Percentiles rank a stretch among this genome's conserved stretches.
Conservation (phyloP, 2,329 filamentous ascomycete species). For the Aspergillus aculeatus region DNA sequence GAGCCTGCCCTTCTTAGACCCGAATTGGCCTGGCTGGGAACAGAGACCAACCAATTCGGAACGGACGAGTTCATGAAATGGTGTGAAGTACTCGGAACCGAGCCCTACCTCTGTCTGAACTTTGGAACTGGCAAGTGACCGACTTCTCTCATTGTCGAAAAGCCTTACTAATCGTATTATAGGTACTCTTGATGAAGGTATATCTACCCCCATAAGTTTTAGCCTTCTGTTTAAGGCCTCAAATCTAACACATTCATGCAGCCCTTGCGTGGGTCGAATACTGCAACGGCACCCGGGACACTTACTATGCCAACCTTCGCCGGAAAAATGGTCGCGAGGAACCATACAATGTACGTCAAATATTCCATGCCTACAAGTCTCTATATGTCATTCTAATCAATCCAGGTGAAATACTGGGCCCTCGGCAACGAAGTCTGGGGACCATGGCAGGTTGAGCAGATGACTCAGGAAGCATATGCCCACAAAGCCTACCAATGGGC, state of each 20-base stretch:
- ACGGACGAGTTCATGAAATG: constrained; percentile 85
- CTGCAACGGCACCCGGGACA: constrained; percentile 75
- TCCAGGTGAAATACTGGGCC: constrained; percentile 74
- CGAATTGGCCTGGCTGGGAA: constrained; percentile 76
- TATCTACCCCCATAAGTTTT: not conserved
- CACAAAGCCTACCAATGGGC: constrained; percentile 61
- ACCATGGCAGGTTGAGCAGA: constrained; percentile 60
- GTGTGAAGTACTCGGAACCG: constrained; percentile 69
- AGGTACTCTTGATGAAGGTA: constrained; percentile 53
- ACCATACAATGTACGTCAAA: constrained; percentile 62
- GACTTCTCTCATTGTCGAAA: constrained; percentile 20
- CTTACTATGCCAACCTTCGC: constrained; percentile 77
- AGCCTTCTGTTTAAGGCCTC: not conserved
- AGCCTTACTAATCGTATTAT: constrained; percentile 3
- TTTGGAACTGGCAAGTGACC: constrained; percentile 67
- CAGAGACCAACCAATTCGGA: constrained; percentile 75
- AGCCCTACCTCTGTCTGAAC: constrained; percentile 78
- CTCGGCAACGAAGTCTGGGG: constrained; percentile 72
- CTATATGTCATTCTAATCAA: constrained; percentile 8
- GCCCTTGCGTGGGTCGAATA: constrained; percentile 79
- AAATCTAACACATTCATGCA: constrained; percentile 22
- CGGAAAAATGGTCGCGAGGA: constrained; percentile 71
- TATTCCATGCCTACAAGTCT: not conserved
- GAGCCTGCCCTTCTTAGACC: constrained; percentile 47
- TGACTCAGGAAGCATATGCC: constrained; percentile 60